Evolutionary conservation across 1,284 basidiomycete species (phyloP), one percentile per base, ranked within the genome.

Genomic region (Irpex sp.): DNA sequence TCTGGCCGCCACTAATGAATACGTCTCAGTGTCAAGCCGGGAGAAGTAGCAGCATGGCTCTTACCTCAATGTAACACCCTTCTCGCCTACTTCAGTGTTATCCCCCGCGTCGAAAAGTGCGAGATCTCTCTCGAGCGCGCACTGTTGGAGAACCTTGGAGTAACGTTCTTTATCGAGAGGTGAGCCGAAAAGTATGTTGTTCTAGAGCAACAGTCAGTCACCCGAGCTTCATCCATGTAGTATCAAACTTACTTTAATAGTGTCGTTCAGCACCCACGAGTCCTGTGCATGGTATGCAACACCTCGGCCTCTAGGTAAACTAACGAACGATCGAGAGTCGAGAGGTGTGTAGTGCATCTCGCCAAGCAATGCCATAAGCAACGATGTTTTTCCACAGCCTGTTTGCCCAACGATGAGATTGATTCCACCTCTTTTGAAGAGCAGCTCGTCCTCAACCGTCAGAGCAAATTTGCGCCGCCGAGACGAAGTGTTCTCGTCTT

Each of bases 241-340:
- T 4, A 19, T 5, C 35, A 0, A 4, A 11, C 13, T 17, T 4
- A 77, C 78, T 64, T 75, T 74, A 61, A 81, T 79, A 0, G 79
- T 82, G 65, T 76, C 77, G 65, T 85, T 86, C 63, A 81, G 78
- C 4, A 87, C 86, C 89, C 90, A 93, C 3, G 87, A 85, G 69
- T 91, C 88, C 72, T 93, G 90, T 1, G 88, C 86, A 5, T 88
- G 87, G 73, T 89, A 92, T 0, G 87, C 85, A 4, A 92, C 82
- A 9, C 89, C 89, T 9, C 82, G 81, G 1, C 77, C 73, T 5
- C 89, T 79, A 9, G 89, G 89, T 9, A 92, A 79, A 65, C 84
- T 86, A 70, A 81, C 88, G 80, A 84, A 88, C 0, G 87, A 84
- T 26, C 80, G 80, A 17, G 81, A 77, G 6, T 78, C 77, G n/a